Base-by-base conservation (phyloP, 805 yeast genomes). In the Starmerella roubikii region DNA sequence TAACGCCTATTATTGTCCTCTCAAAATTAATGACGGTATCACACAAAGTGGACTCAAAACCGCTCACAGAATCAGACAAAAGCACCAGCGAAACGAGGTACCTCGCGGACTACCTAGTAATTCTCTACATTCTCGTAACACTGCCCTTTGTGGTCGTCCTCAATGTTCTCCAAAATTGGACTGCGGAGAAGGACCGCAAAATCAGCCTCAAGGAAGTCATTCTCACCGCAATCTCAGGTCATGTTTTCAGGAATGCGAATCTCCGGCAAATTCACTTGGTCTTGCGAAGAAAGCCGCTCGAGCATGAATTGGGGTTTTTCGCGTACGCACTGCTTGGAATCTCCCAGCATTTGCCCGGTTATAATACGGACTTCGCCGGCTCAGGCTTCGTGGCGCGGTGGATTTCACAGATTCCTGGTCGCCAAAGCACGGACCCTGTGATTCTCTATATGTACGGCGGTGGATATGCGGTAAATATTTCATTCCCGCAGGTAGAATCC, bases 361-460 rank as follows among this genome's bases (percentile, higher is more conserved):
- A 29, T 37, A 48, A 48, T 34, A 23, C 17, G 6, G 33, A 16
- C n/a, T 47, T 47, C 32, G 16, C 20, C 4, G 47, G 37, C 16
- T 28, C 27, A 1, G 39, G 41, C 13, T 44, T 42, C 33, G 37
- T 30, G 7, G 52, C 51, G n/a, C 47, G 50, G 23, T 53, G 56
- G 56, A 39, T 53, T 28, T 30, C 35, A 22, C 53, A 53, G 39
- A 40, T 40, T 3, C 43, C 39, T 4, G 44, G 42, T 32, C 47
- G 57, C 12, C 19, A 16, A 11, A 39, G 39, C 3, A 36, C 44
- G 5, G 57, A 52, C 30, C 56, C 54, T 1, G 56, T 53, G 17
- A 23, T 53, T 1, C 32, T 48, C 10, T 53, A 51, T 28, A 20
- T 51, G 17, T 56, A 53, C 24, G 57, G 57, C 16, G 57, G 57